phyloP scores from a whole-genome alignment of 164 flowering plant genomes.

The Umbilicus rupestris region DNA sequence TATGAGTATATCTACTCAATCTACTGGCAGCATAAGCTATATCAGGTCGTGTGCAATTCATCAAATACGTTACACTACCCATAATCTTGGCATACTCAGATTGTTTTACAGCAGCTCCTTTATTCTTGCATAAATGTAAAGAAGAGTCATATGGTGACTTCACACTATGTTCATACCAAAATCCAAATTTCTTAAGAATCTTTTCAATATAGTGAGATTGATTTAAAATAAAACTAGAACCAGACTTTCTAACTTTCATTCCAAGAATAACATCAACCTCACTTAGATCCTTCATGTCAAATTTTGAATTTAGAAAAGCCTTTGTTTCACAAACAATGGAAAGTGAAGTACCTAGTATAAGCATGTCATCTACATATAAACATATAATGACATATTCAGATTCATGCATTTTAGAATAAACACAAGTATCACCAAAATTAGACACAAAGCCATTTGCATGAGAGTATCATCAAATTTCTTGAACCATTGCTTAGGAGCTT shows the following conservation, averaged over 20 bases:
- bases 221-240: neutral
- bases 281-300: slow-evolving; percentile 16
- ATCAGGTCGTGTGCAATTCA: slow-evolving; percentile 6
- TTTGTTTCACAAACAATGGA: slow-evolving; percentile 1
- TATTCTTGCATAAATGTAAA: neutral
- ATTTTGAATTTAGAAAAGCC: neutral
- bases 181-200: slow-evolving; percentile 5
- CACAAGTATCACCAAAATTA: neutral
- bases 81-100: neutral
- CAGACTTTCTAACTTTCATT: too few species aligned
- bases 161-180: neutral
- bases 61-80: neutral
- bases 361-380: slow-evolving; percentile 7
- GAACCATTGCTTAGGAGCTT: slow-evolving; percentile 3
- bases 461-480: slow-evolving; percentile 1
- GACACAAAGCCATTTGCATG: neutral
- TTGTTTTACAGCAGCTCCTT: slow-evolving; percentile 4
- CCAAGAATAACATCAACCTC: neutral
- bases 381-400: neutral
- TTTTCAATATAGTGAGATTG: slow-evolving; percentile 2
- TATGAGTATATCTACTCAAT: slow-evolving; percentile 12
- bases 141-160: slow-evolving; percentile 6
- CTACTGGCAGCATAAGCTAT: slow-evolving; percentile 7
- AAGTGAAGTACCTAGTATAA: neutral
- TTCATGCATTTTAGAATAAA: neutral